phyloP scores from a whole-genome alignment of 1,139 yeast genomes.

The Saccharomycopsis crataegensis region DNA sequence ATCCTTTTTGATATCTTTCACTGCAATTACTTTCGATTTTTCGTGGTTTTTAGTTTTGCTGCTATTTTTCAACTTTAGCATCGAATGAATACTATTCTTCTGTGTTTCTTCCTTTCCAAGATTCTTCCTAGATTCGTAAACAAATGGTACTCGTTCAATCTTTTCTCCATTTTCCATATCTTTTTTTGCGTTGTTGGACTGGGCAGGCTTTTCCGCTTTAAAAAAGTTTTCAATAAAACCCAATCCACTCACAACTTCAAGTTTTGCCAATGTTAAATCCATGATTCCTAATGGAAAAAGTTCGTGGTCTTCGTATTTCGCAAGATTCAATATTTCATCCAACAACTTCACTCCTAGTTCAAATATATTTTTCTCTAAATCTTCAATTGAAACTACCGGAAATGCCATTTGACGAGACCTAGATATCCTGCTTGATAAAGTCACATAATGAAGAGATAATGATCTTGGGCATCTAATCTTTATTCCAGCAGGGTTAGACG shows the following conservation, averaged over 20 bases:
- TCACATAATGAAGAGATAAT: slow-evolving; percentile 30
- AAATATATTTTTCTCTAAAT: slow-evolving; percentile 33
- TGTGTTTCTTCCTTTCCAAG: neutral
- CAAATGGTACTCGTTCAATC: neutral
- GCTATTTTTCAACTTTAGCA: slow-evolving; percentile 1
- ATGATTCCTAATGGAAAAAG: slow-evolving; percentile 44
- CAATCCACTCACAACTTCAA: slow-evolving; percentile 37
- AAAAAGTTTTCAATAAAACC: slow-evolving; percentile 47
- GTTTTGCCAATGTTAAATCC: slow-evolving; percentile 46
- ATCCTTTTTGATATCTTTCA: neutral
- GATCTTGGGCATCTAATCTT: slow-evolving; percentile 47
- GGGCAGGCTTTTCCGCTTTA: slow-evolving; percentile 14
- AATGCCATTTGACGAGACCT: slow-evolving; percentile 42
- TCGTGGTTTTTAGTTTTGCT: neutral
- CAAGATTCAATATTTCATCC: slow-evolving; percentile 30
- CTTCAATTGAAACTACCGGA: slow-evolving; percentile 35
- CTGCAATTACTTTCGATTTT: neutral
- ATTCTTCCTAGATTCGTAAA: slow-evolving; percentile 8
- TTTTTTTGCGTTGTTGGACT: neutral
- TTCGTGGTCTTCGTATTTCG: slow-evolving; percentile 26
- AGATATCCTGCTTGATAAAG: slow-evolving; percentile 17
- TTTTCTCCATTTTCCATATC: neutral
- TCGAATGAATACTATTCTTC: neutral
- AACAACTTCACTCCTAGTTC: slow-evolving; percentile 34
- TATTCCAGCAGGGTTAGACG: slow-evolving; percentile 17